These are phyloP conservation scores for Dichomitus squalens DNA, from an alignment of 1,284 basidiomycete genomes.

Conservation along the genomic window DNA sequence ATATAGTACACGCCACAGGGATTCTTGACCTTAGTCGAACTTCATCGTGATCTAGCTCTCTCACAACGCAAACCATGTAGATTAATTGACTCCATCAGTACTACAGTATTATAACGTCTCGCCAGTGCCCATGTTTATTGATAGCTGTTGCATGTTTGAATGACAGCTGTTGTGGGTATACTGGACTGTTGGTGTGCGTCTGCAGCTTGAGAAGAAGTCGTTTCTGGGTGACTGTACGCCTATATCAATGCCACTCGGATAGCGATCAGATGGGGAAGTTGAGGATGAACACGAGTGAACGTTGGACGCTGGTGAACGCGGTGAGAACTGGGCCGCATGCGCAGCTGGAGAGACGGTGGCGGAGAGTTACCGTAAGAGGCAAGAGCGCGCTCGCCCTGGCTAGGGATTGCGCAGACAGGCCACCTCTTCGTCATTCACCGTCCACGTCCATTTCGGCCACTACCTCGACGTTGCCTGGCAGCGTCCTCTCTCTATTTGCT, in stretches of 20 bases:
- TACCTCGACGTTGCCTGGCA: background rate
- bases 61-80: constrained; percentile 29
- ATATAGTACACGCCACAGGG: constrained; percentile 21
- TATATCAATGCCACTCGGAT: no score
- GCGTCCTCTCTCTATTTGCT: background rate
- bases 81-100: constrained; percentile 27
- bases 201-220: no score
- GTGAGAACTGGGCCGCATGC: no score
- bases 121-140: background rate
- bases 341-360: no score
- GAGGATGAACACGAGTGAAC: no score
- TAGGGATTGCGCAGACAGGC: background rate
- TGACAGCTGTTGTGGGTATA: background rate
- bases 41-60: constrained; percentile 25
- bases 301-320: no score
- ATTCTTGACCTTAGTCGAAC: constrained; percentile 27
- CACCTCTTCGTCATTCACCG: constrained; percentile 7
- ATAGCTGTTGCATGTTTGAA: background rate
- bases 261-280: no score
- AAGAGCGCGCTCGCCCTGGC: constrained; percentile 16
- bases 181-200: no score
- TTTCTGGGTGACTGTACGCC: no score
- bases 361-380: constrained; percentile 13
- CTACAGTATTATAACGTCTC: constrained; percentile 7
- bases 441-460: background rate